Conservation (phyloP, 495 filamentous ascomycete species). For the Penicillium mononematosum region DNA sequence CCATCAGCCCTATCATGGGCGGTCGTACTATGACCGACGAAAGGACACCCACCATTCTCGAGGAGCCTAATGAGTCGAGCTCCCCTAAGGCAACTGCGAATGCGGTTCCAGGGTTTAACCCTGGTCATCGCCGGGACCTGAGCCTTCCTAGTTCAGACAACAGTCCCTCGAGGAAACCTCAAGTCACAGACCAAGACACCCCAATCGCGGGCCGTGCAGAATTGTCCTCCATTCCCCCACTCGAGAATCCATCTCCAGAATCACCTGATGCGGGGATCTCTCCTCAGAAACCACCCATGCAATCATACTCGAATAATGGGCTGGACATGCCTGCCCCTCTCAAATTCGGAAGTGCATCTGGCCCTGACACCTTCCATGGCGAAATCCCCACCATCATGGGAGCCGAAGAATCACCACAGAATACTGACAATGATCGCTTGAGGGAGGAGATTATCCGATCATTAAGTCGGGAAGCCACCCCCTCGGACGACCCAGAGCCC, state of each 20-base stretch:
- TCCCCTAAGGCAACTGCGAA: constrained; percentile 20
- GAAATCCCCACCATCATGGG: constrained; percentile 51
- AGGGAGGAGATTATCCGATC: constrained; percentile 78
- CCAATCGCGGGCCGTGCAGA: constrained; percentile 45
- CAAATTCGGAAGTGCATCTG: constrained; percentile 30
- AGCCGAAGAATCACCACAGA: constrained; percentile 54
- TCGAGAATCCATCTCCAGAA: constrained; percentile 13
- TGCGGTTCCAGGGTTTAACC: constrained; percentile 40
- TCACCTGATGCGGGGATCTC: background rate
- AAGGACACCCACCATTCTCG: constrained; percentile 57
- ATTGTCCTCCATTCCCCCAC: constrained; percentile 38
- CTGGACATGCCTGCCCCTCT: constrained; percentile 46
- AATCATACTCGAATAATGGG: constrained; percentile 29
- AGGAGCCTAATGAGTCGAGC: constrained; percentile 49
- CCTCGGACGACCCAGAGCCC: constrained; percentile 35
- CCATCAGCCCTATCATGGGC: constrained; percentile 69
- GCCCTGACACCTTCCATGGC: constrained; percentile 22
- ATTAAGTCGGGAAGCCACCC: constrained; percentile 54
- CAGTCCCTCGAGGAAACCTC: constrained; percentile 60
- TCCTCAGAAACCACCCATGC: constrained; percentile 12
- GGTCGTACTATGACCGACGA: constrained; percentile 38
- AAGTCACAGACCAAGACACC: constrained; percentile 43
- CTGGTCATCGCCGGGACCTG: constrained; percentile 60
- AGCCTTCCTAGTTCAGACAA: constrained; percentile 61
- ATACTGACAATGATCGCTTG: constrained; percentile 74